phyloP scores from a whole-genome alignment of 345 rosid species.

The Salix viminalis region DNA sequence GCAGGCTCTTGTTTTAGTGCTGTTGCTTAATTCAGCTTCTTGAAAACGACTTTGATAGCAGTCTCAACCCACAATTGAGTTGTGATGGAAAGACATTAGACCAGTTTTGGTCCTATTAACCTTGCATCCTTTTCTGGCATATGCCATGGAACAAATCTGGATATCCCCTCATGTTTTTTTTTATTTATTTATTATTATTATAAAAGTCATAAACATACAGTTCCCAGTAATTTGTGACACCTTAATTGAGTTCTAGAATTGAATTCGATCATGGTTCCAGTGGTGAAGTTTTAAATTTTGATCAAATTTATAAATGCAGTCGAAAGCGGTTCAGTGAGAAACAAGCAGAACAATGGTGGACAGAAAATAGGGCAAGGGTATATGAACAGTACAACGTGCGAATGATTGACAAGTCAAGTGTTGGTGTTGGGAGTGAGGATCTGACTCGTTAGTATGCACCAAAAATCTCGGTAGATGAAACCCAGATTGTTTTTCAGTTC shows the following conservation, averaged over 20 bases:
- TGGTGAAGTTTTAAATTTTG: background rate
- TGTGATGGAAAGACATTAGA: background rate
- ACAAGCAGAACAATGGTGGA: constrained; percentile 98
- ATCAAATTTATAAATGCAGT: constrained; percentile 42
- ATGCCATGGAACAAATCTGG: background rate
- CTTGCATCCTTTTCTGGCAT: background rate
- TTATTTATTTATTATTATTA: background rate
- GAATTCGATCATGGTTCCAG: background rate
- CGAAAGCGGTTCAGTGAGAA: constrained; percentile 91
- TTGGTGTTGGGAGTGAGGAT: constrained; percentile 76
- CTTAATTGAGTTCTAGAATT: background rate
- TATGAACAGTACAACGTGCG: constrained; percentile 88
- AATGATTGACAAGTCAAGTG: constrained; percentile 67
- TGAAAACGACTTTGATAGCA: background rate
- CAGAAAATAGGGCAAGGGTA: constrained; percentile 82
- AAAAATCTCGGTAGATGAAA: constrained; percentile 31
- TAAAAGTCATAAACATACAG: background rate
- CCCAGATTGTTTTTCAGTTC: constrained; percentile 17
- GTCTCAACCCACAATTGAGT: background rate
- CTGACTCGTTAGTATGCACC: constrained; percentile 42
- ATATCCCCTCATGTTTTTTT: background rate
- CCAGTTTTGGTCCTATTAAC: background rate
- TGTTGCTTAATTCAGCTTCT: background rate
- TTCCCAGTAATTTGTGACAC: background rate
- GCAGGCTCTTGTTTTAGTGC: background rate